phyloP scores from a whole-genome alignment of 371 early-diverging fungal species.

The Mucor plumbeus region DNA sequence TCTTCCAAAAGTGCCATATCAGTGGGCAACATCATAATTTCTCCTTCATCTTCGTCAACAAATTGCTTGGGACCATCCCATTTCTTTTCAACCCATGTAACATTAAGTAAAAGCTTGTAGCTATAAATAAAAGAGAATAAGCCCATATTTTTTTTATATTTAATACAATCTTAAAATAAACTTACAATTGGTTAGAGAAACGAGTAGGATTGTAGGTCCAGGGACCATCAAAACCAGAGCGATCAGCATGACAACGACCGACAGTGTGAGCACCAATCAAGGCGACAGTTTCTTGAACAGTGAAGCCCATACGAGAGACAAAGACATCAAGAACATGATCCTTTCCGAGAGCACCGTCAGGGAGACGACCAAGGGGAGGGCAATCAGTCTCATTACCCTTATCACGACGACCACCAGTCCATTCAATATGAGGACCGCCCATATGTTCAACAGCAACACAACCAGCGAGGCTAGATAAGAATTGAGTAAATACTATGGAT shows the following conservation, averaged over 20 bases:
- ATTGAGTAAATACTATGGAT: not conserved
- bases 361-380: conserved; percentile 86
- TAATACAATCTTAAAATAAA: not conserved
- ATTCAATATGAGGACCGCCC: conserved; percentile 81
- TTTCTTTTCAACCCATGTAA: conserved; percentile 72
- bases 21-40: conserved; percentile 89
- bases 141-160: too few species aligned
- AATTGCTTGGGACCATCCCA: conserved; percentile 81
- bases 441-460: conserved; percentile 84
- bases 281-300: conserved; percentile 79
- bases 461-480: conserved; percentile 66
- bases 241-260: conserved; percentile 86
- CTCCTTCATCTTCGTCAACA: conserved; percentile 67
- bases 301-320: conserved; percentile 80
- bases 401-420: conserved; percentile 84
- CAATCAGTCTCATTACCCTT: conserved; percentile 52
- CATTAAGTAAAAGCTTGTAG: conserved; percentile 70
- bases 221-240: conserved; percentile 87
- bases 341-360: conserved; percentile 80
- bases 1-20: conserved; percentile 79
- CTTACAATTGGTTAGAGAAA: conserved; percentile 83
- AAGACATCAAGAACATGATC: conserved; percentile 78
- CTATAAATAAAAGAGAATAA: conserved; percentile 18
- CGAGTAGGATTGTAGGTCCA: conserved; percentile 87
- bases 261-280: conserved; percentile 88